A percentile compares a stretch with the other conserved stretches of the same genome.
Evolutionary conservation across 208 protist species (phyloP).

Genomic region (Leishmania lainsoni): DNA sequence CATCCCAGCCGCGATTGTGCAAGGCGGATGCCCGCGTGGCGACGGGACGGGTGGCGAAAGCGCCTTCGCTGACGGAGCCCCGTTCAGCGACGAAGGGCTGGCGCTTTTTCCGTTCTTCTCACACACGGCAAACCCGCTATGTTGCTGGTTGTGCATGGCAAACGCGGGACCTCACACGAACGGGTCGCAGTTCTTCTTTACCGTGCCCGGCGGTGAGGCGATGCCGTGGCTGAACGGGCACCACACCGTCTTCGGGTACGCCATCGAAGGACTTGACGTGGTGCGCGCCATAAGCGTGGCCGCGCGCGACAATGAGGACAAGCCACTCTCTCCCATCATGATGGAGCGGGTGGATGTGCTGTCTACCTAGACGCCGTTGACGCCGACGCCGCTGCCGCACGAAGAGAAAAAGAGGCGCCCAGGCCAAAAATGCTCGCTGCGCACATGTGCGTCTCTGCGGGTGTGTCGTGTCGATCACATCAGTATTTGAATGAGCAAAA

Average conservation of each 20-base stretch:
- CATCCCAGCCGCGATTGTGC: conserved; percentile 94
- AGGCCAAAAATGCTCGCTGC: neutral
- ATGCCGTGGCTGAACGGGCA: conserved; percentile 89
- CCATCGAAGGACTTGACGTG: conserved; percentile 68
- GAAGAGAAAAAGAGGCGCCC: conserved; percentile 17
- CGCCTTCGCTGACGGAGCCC: conserved; percentile 74
- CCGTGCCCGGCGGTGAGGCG: conserved; percentile 46
- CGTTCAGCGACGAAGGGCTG: conserved; percentile 94
- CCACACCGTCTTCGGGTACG: conserved; percentile 95
- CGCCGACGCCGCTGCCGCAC: neutral
- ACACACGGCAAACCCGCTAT: conserved; percentile 39
- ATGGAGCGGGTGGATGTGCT: conserved; percentile 56
- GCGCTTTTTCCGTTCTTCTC: conserved; percentile 61
- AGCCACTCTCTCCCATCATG: conserved; percentile 59
- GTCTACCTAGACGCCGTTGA: conserved; percentile 1
- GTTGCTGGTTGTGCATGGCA: conserved; percentile 84
- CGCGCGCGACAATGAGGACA: conserved; percentile 45
- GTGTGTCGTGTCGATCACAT: neutral
- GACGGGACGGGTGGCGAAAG: conserved; percentile 94
- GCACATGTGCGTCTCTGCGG: neutral
- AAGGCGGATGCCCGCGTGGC: conserved; percentile 92
- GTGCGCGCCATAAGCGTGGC: conserved; percentile 55
- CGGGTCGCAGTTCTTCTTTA: conserved; percentile 93
- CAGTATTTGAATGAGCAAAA: neutral
- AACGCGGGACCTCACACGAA: conserved; percentile 88